A percentile compares a stretch with the other conserved stretches of the same genome.
Evolutionary conservation across 106 monocot genomes (phyloP).

Genomic region (Dendrobium chrysotoxum): DNA sequence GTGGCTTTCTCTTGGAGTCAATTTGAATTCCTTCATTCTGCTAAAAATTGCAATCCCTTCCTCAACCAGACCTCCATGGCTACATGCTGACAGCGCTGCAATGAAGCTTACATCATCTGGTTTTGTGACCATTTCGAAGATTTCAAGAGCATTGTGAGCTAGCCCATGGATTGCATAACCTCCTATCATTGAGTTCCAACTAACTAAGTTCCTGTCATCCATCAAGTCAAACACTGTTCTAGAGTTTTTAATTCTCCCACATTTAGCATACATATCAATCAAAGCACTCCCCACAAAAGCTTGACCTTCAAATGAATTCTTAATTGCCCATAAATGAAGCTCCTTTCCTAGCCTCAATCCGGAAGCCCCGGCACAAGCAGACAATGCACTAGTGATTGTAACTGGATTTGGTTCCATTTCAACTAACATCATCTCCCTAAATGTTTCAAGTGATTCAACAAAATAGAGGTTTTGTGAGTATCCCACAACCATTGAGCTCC

Average conservation of each 20-base stretch:
- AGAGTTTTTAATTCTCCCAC: conserved; percentile 32
- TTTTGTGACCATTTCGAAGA: conserved; percentile 31
- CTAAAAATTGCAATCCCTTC: conserved; percentile 47
- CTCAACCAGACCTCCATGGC: conserved; percentile 50
- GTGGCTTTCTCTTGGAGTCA: conserved; percentile 38
- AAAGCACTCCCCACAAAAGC: conserved; percentile 59
- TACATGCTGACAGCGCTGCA: conserved; percentile 49
- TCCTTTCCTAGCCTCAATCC: conserved; percentile 47
- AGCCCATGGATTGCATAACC: conserved; percentile 55
- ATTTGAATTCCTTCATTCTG: conserved; percentile 26
- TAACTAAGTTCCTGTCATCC: conserved; percentile 41
- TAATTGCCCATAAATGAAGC: conserved; percentile 50
- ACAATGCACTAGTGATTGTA: conserved; percentile 43
- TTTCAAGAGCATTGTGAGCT: conserved; percentile 28
- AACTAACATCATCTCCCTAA: conserved; percentile 33
- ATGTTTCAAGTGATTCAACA: conserved; percentile 31
- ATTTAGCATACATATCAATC: conserved; percentile 69
- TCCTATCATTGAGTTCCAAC: conserved; percentile 58
- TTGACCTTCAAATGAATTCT: conserved; percentile 29
- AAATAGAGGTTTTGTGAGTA: conserved; percentile 38
- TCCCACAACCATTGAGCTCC: conserved; percentile 61
- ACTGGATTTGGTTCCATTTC: conserved; percentile 37
- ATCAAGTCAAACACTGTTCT: conserved; percentile 46
- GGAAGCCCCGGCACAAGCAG: conserved; percentile 37
- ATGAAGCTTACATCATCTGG: conserved; percentile 69